Base-by-base conservation (phyloP, 1,139 yeast genomes). In the Kodamaea sp. region DNA sequence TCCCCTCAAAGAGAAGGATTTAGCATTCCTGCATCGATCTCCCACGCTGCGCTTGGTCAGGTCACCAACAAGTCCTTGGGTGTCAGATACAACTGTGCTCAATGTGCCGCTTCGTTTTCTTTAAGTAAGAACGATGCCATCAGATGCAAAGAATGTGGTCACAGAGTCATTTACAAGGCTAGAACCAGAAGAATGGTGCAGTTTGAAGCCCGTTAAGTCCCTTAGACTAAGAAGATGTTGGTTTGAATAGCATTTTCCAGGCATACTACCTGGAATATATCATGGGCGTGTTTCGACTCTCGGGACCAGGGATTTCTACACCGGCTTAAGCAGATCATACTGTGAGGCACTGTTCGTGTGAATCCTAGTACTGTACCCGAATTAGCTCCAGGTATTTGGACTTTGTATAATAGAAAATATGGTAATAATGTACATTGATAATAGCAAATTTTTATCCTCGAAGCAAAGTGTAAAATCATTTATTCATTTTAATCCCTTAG, bases 121-220 rank as follows among this genome's bases (percentile, higher is more conserved):
- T 77, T 92, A 51, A 83, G 90, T 39, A 88, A 92, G 67, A 88
- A 87, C 50, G 98, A 92, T 62, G 96, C 97, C 34, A 96, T 92
- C 47, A 86, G 98, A 70, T 92, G 98, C 70, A 90, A 90, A 66
- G 96, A 90, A 54, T 92, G 98, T 65, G 98, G 98, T 42, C 98
- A 92, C 67, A 83, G 98, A 67, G 97, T 92, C 44, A 73, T 92
- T 48, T 88, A 92, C 71, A 92, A 92, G 71, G 96, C 96, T 47
- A 83, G 98, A 72, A 90, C 97, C 31, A 85, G 90, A 72, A 80
- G 97, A 69, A 88, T 90, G 95, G 94, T 80, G 47, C 79, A 70
- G 55, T 73, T 67, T 45, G 76, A 70, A 53, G 76, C 77, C 26
- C 70, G 77, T 50, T 71, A 60, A 44, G n/a, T 13, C 7, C 15